Evolutionary conservation across 2,329 filamentous ascomycete species (phyloP), one percentile per base, ranked within the genome.

Genomic region (Delphinella strobiligena): DNA sequence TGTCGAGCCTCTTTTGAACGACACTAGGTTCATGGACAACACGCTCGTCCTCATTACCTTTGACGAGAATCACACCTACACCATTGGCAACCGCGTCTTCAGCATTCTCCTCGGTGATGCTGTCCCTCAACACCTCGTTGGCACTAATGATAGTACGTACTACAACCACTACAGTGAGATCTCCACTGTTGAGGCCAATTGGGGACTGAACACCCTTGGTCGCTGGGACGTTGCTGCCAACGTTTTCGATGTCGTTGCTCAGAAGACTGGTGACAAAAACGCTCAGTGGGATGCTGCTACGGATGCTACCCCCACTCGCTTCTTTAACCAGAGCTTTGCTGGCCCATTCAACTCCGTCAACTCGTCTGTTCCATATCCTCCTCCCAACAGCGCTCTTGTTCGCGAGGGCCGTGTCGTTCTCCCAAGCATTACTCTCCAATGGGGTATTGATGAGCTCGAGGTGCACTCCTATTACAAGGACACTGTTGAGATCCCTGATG

Each of bases 21-120:
- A 89, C 62, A 59, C 65, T 36, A 72, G 79, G 49, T 89, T 91
- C 60, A 82, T 80, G 74, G 64, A 82, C 36, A 75, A 82, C 53
- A 88, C 82, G 0, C 70, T 91, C 1, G 71, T 91, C 8, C 64
- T 89, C 4, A 59, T 91, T 44, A 88, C 71, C 2, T 91, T 86
- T 52, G 85, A 91, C 47, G 85, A 91, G 63, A 82, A 78, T 56
- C 74, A 80, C 50, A 76, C 72, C 8, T 86, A 87, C 60, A 59
- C 66, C 4, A 61, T 66, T 18, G 71, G 73, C 49, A 91, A 91
- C 69, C 68, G 69, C 31, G 71, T 91, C 38, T 72, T 84, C 44
- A 74, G 67, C 46, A 69, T 91, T 47, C 70, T 91, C 0, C 63
- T 91, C 3, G 85, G 84, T 12, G 82, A 82, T 43, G 79, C 77